These are phyloP conservation scores for Colletotrichum sojae DNA, from an alignment of 2,329 filamentous ascomycete genomes.

Conservation along the genomic window DNA sequence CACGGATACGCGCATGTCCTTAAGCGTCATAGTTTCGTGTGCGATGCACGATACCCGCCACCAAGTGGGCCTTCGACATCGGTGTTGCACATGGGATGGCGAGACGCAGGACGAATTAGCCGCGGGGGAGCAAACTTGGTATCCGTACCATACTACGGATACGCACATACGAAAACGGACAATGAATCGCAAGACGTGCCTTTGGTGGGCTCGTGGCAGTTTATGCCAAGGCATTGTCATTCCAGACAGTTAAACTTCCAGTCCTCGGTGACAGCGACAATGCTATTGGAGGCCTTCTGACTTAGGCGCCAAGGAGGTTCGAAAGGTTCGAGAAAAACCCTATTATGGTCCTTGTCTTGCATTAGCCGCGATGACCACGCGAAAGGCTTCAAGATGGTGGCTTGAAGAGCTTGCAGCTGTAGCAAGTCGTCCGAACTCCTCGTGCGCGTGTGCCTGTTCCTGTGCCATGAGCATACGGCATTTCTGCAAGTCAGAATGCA, in stretches of 20 bases:
- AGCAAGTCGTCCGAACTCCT: conserved; percentile 33
- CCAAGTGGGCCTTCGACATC: conserved; percentile 27
- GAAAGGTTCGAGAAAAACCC: conserved; percentile 35
- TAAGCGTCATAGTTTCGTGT: conserved; percentile 15
- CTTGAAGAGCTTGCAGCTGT: not conserved
- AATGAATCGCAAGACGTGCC: conserved; percentile 26
- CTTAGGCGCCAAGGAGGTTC: conserved; percentile 18
- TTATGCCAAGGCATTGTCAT: conserved; percentile 16
- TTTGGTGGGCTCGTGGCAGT: conserved; percentile 8
- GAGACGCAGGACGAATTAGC: no score
- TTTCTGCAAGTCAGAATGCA: conserved; percentile 32
- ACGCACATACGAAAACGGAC: conserved; percentile 3
- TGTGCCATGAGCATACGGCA: conserved; percentile 27
- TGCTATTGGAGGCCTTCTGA: conserved; percentile 10
- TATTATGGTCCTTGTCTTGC: conserved; percentile 7
- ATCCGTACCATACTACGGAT: no score
- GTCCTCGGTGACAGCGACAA: conserved; percentile 16
- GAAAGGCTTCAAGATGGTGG: not conserved
- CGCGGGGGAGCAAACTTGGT: no score
- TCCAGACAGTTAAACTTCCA: conserved; percentile 13
- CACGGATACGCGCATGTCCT: conserved; percentile 14
- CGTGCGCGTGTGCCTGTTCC: conserved; percentile 26
- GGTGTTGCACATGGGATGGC: conserved; percentile 23
- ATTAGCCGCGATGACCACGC: conserved; percentile 32
- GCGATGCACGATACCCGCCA: conserved; percentile 38